Evolutionary conservation across 2,329 filamentous ascomycete genomes (phyloP).

Genomic region (Penicillium sp.): DNA sequence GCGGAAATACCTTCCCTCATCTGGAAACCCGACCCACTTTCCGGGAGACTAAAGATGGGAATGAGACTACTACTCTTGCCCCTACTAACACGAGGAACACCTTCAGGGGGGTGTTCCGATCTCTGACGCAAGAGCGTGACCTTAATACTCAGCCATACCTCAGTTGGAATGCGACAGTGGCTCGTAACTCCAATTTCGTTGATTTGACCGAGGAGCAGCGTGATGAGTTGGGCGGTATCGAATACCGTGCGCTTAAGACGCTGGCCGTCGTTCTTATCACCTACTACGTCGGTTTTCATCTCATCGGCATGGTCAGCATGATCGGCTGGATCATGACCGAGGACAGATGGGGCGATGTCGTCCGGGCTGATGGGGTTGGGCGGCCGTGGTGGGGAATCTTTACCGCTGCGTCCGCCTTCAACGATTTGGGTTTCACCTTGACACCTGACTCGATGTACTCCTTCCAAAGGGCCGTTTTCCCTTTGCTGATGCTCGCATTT

Average conservation of each 20-base stretch:
- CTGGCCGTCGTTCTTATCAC: slow-evolving; percentile 72
- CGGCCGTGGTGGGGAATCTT: slow-evolving; percentile 90
- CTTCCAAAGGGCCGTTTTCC: slow-evolving; percentile 74
- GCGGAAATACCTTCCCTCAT: slow-evolving; percentile 41
- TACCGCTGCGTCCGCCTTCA: slow-evolving; percentile 83
- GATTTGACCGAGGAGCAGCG: slow-evolving; percentile 86
- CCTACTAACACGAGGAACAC: slow-evolving; percentile 33
- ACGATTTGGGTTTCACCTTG: slow-evolving; percentile 89
- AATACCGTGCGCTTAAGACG: slow-evolving; percentile 89
- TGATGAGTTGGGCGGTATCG: slow-evolving; percentile 92
- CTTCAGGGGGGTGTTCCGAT: slow-evolving; percentile 35
- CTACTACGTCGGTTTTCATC: slow-evolving; percentile 82
- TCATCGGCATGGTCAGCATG: slow-evolving; percentile 71
- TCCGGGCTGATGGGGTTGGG: slow-evolving; percentile 62
- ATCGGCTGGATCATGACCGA: slow-evolving; percentile 76
- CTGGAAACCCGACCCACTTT: slow-evolving; percentile 39
- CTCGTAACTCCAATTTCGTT: slow-evolving; percentile 88
- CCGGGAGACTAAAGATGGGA: slow-evolving; percentile 32
- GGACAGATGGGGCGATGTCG: slow-evolving; percentile 61
- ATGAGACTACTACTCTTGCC: slow-evolving; percentile 26
- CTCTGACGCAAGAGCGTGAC: slow-evolving; percentile 39
- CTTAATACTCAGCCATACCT: slow-evolving; percentile 75
- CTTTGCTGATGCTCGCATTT: slow-evolving; percentile 75
- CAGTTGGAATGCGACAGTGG: slow-evolving; percentile 89
- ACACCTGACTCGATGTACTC: slow-evolving; percentile 93